These are phyloP conservation scores for Fraxinus floribunda DNA, from an alignment of 305 asterid species.

Conservation along the genomic window DNA sequence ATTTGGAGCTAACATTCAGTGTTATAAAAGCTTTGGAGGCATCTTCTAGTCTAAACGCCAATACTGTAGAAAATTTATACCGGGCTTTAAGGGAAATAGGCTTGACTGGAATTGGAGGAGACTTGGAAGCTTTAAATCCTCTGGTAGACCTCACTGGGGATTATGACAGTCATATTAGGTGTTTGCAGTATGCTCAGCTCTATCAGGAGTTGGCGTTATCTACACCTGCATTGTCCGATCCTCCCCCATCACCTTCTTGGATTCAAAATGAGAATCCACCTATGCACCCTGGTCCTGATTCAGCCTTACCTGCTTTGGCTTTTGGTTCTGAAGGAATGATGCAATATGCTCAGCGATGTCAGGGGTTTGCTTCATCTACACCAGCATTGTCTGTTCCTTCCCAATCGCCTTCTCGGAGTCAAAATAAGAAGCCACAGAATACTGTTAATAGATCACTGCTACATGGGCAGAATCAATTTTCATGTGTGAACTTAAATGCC, in stretches of 20 bases:
- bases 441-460: conserved; percentile 41
- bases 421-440: conserved; percentile 38
- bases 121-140: conserved; percentile 54
- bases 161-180: conserved; percentile 69
- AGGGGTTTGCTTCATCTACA: conserved; percentile 33
- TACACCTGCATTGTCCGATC: conserved; percentile 20
- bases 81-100: conserved; percentile 51
- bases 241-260: conserved; percentile 30
- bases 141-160: conserved; percentile 81
- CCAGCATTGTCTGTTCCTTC: conserved; percentile 25
- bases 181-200: conserved; percentile 64
- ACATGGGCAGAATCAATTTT: conserved; percentile 28
- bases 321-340: conserved; percentile 42
- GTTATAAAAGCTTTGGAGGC: conserved; percentile 37
- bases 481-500: conserved; percentile 25
- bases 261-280: conserved; percentile 33
- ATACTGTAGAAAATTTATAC: conserved; percentile 30
- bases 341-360: conserved; percentile 61
- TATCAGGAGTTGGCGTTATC: conserved; percentile 40
- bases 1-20: conserved; percentile 27
- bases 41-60: conserved; percentile 21
- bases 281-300: conserved; percentile 26
- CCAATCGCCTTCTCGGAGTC: conserved; percentile 29
- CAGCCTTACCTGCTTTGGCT: conserved; percentile 27
- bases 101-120: conserved; percentile 39